Conservation (phyloP, 805 yeast genomes). For the Lipomyces orientalis region DNA sequence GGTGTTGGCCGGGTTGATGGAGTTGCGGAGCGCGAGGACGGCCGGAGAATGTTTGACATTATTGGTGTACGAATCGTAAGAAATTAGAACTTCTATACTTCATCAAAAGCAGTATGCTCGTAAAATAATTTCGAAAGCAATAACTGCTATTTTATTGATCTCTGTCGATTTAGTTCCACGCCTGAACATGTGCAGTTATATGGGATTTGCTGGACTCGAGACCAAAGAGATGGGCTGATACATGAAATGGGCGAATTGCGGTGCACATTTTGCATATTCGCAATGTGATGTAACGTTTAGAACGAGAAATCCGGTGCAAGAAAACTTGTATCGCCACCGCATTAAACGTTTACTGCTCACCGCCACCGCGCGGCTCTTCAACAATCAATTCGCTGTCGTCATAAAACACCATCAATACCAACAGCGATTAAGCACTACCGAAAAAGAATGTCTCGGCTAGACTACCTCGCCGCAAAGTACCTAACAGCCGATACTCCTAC, state of each 20-base stretch:
- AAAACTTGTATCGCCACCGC: not conserved
- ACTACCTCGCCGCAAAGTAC: slow-evolving; percentile 55
- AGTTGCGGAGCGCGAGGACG: slow-evolving; percentile 9
- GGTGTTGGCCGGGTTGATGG: slow-evolving; percentile 10
- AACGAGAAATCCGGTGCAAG: not conserved
- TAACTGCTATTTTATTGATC: not conserved
- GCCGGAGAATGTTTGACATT: slow-evolving; percentile 26
- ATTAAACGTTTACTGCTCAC: slow-evolving; percentile 8
- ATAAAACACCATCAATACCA: not conserved
- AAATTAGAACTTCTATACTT: not conserved
- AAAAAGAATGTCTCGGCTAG: slow-evolving; percentile 52
- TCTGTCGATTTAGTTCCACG: not conserved
- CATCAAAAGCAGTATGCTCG: not conserved
- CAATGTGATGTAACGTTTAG: not conserved
- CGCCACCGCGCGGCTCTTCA: not conserved
- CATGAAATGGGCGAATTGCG: not conserved
- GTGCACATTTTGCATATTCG: not conserved
- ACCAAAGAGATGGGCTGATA: not conserved
- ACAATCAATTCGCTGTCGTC: not conserved
- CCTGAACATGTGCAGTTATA: not conserved
- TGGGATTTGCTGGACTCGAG: not conserved
- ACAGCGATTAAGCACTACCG: not conserved
- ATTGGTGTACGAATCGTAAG: not conserved
- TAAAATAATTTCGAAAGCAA: not conserved
- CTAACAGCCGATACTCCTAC: slow-evolving; percentile 42